Conservation (phyloP, 495 filamentous ascomycete genomes). For the Chlorociboria aeruginascens region DNA sequence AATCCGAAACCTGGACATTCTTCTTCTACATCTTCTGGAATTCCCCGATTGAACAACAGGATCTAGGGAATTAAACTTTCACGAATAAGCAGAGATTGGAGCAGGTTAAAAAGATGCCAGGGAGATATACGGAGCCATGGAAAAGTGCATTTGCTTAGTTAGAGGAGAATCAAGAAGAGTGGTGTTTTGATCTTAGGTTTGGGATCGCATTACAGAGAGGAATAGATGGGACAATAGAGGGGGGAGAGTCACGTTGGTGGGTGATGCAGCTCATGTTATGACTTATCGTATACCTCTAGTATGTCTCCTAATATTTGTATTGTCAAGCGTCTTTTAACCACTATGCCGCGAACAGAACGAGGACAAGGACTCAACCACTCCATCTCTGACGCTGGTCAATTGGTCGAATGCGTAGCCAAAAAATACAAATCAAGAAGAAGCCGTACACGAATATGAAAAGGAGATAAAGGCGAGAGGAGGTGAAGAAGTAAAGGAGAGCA, state of each 20-base stretch:
- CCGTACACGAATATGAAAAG: constrained; percentile 21
- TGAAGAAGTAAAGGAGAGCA: constrained; percentile 18
- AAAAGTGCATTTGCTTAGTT: constrained; percentile 28
- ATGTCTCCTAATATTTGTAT: background rate
- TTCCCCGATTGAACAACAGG: constrained; percentile 20
- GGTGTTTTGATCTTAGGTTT: constrained; percentile 22
- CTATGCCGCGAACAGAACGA: constrained; percentile 12
- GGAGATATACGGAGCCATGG: constrained; percentile 26
- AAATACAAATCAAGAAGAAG: constrained; percentile 5
- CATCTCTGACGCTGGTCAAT: constrained; percentile 29
- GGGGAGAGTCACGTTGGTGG: constrained; percentile 34
- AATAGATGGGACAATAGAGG: constrained; percentile 26
- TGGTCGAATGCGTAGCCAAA: constrained; percentile 13
- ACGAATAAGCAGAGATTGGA: constrained; percentile 23
- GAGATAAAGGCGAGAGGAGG: constrained; percentile 23
- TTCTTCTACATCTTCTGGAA: constrained; percentile 24
- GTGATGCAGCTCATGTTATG: constrained; percentile 49
- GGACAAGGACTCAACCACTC: constrained; percentile 37
- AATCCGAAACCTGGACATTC: constrained; percentile 33
- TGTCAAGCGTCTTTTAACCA: background rate
- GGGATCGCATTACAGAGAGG: constrained; percentile 25
- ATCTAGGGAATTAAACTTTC: background rate
- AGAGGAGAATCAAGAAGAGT: constrained; percentile 18
- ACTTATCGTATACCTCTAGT: constrained; percentile 24
- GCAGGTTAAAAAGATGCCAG: constrained; percentile 26